Conservation (phyloP, 768 basidiomycete species). For the Podaxis mareebaensis region DNA sequence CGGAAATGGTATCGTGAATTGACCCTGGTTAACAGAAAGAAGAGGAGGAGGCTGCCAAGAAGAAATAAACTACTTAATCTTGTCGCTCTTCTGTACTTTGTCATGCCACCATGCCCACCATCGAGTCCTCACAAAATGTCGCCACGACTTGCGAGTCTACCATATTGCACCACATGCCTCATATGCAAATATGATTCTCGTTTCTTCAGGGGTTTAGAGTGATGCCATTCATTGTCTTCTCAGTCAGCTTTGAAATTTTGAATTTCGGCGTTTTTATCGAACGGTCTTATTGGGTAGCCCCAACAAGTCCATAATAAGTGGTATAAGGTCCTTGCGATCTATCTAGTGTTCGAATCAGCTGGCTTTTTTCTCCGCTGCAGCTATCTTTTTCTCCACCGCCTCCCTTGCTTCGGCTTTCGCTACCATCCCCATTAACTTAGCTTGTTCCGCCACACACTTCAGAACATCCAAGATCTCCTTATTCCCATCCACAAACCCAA, state of each 20-base stretch:
- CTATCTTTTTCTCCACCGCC: constrained; percentile 52
- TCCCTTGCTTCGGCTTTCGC: constrained; percentile 74
- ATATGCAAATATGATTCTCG: constrained; percentile 36
- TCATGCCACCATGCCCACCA: constrained; percentile 28
- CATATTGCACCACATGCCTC: constrained; percentile 33
- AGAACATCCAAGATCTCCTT: constrained; percentile 81
- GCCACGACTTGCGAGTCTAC: constrained; percentile 26
- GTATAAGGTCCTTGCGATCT: not conserved
- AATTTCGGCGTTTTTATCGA: not conserved
- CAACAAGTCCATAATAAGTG: constrained; percentile 1
- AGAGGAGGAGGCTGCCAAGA: constrained; percentile 91
- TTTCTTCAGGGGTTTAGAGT: constrained; percentile 2
- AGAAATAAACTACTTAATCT: constrained; percentile 61
- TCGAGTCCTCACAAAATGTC: constrained; percentile 38
- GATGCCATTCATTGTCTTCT: constrained; percentile 13
- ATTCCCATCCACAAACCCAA: constrained; percentile 88
- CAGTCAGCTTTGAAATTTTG: not conserved
- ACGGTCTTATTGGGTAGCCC: not conserved
- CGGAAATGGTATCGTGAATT: not conserved
- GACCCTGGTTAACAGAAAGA: constrained; percentile 57
- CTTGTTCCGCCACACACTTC: constrained; percentile 83
- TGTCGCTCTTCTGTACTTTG: constrained; percentile 20
- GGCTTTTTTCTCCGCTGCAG: constrained; percentile 19
- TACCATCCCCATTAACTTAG: constrained; percentile 78
- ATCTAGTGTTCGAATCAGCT: not conserved